Base-by-base conservation (phyloP, 2,329 filamentous ascomycete species). In the Rutstroemia sp. region DNA sequence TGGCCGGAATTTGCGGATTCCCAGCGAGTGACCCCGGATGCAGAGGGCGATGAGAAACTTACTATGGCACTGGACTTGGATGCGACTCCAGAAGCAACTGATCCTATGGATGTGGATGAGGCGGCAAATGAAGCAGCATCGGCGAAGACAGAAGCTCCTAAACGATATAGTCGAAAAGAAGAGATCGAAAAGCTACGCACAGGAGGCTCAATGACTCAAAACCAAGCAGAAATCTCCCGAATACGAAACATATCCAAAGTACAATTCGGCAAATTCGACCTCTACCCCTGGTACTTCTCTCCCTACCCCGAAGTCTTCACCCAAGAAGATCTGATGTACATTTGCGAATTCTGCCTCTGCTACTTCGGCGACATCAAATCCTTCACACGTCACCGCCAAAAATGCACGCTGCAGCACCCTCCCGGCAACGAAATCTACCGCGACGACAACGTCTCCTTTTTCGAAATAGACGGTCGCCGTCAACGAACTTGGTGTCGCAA, bases 211-310 rank as follows among this genome's bases (percentile, higher is more conserved):
- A 97, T 99, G 94, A 99, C 95, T 10, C 95, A 99, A 70, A 97
- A 97, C 63, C 94, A 95, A 57, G 91, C 92, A 12, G 95, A 99
- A 69, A 91, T 99, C 59, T 92, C 92, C 23, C 87, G 95, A 53
- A 95, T 99, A 55, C 87, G 94, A 67, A 99, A 99, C 69, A 84
- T 99, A 63, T 89, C 89, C 54, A 92, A 88, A 63, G 86, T 99
- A 3, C 92, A 97, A 70, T 97, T 99, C 78, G 95, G 94, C 46
- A 84, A 86, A 64, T 87, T 85, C 69, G 90, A 96, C 66, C 82
- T 99, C 45, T 95, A 95, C 70, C 94, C 94, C 0, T 99, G 94
- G 94, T 99, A 99, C 72, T 99, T 99, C 75, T 96, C 91, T 5
- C 94, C 94, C 0, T 99, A 99, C 67, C 94, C 94, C 0, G 88